Conservation (phyloP, 1,139 yeast species). For the Candida smagusa region DNA sequence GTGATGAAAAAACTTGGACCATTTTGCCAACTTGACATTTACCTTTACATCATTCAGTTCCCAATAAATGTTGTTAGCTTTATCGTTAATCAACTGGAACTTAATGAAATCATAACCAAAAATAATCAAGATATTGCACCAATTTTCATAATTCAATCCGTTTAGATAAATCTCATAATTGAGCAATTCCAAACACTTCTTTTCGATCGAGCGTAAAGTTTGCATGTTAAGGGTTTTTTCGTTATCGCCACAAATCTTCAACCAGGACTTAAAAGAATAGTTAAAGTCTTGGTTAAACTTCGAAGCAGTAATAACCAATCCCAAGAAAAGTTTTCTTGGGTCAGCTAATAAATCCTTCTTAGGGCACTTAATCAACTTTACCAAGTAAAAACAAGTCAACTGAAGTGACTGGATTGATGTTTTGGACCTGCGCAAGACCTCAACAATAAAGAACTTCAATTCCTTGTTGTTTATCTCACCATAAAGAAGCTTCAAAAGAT, state of each 20-base stretch:
- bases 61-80: constrained; percentile 28
- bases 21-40: constrained; percentile 25
- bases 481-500: constrained; percentile 36
- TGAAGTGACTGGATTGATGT: constrained; percentile 65
- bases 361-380: constrained; percentile 35
- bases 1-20: constrained; percentile 28
- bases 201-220: constrained; percentile 53
- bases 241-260: constrained; percentile 64
- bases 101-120: constrained; percentile 45
- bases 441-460: constrained; percentile 52
- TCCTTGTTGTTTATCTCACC: constrained; percentile 20
- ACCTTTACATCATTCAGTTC: constrained; percentile 22
- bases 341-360: constrained; percentile 29
- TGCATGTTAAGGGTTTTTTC: constrained; percentile 24
- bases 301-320: constrained; percentile 64
- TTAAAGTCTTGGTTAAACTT: constrained; percentile 74
- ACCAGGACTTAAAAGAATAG: constrained; percentile 71
- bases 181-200: constrained; percentile 49
- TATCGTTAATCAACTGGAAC: constrained; percentile 14
- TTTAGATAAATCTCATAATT: constrained; percentile 57
- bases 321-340: constrained; percentile 65
- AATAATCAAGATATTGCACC: constrained; percentile 48
- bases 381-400: constrained; percentile 61
- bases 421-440: constrained; percentile 65
- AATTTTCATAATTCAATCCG: constrained; percentile 48